A percentile compares a stretch with the other conserved stretches of the same genome.
Conservation (phyloP, 495 filamentous ascomycete genomes). For the Daldinia concentrica region DNA sequence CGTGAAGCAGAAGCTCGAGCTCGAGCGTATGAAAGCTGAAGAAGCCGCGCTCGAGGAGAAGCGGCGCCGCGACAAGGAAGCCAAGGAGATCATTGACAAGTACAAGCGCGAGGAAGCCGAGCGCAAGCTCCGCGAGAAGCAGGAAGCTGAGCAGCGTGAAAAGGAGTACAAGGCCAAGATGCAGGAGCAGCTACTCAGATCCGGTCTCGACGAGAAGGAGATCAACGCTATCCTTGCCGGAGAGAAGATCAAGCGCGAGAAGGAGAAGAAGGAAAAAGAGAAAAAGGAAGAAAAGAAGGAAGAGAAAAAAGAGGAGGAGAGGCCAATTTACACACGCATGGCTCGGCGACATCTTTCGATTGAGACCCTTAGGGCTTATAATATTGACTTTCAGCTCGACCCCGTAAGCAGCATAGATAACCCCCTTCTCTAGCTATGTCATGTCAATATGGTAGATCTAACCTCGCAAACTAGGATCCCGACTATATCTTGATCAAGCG, state of each 20-base stretch:
- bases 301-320: slow-evolving; percentile 36
- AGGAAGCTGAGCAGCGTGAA: slow-evolving; percentile 59
- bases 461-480: slow-evolving; percentile 60
- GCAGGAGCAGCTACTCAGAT: slow-evolving; percentile 60
- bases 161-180: slow-evolving; percentile 60
- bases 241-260: slow-evolving; percentile 55
- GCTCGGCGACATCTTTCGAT: slow-evolving; percentile 64
- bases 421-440: background rate
- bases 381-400: slow-evolving; percentile 64
- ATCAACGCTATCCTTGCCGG: slow-evolving; percentile 63
- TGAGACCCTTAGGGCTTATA: slow-evolving; percentile 60
- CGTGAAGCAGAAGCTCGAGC: slow-evolving; percentile 61
- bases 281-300: slow-evolving; percentile 16
- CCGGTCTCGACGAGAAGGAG: slow-evolving; percentile 61
- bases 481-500: slow-evolving; percentile 80
- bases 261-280: slow-evolving; percentile 42
- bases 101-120: slow-evolving; percentile 65
- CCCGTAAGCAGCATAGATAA: slow-evolving; percentile 48
- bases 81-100: slow-evolving; percentile 64
- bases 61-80: slow-evolving; percentile 63
- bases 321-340: slow-evolving; percentile 67
- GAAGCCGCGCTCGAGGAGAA: slow-evolving; percentile 57
- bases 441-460: slow-evolving; percentile 32
- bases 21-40: slow-evolving; percentile 68
- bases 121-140: slow-evolving; percentile 54